These are phyloP conservation scores for Candida sithepensis DNA, from an alignment of 805 yeast genomes.

Conservation along the genomic window DNA sequence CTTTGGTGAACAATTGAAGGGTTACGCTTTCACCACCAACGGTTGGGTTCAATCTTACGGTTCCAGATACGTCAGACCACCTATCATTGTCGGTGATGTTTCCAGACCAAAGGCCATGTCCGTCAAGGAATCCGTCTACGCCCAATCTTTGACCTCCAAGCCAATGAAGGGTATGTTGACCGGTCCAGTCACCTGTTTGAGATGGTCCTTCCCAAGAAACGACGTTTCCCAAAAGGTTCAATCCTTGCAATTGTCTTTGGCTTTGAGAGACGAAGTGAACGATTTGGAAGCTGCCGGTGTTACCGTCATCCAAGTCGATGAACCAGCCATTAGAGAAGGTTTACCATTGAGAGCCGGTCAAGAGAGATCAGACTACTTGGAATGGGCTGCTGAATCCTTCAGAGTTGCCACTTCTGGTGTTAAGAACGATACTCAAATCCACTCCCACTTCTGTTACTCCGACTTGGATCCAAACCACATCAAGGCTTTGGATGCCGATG, in stretches of 20 bases:
- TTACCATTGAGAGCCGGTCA: conserved; percentile 97
- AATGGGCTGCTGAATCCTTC: conserved; percentile 99
- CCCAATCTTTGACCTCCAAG: conserved; percentile 91
- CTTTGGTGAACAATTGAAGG: conserved; percentile 98
- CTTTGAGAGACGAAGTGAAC: conserved; percentile 96
- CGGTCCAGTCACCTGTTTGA: conserved; percentile 98
- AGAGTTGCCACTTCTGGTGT: conserved; percentile 99
- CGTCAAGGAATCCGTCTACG: conserved; percentile 98
- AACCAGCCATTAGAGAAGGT: conserved; percentile 99
- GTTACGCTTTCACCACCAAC: conserved; percentile 96
- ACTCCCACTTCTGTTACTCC: conserved; percentile 99
- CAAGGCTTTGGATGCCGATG: conserved; percentile 99
- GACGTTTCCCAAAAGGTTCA: conserved; percentile 91
- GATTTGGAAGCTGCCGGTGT: conserved; percentile 99
- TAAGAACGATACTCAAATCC: conserved; percentile 91
- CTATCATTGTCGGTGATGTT: conserved; percentile 97
- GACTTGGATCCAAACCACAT: conserved; percentile 99
- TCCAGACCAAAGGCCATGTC: conserved; percentile 98
- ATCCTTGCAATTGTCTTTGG: conserved; percentile 95
- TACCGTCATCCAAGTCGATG: conserved; percentile 97
- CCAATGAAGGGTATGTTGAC: conserved; percentile 99
- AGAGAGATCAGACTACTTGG: conserved; percentile 93
- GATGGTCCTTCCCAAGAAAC: conserved; percentile 99
- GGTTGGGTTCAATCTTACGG: conserved; percentile 99
- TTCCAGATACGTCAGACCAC: conserved; percentile 99